Base-by-base conservation (phyloP, 2,329 filamentous ascomycete species). In the Cladobotryum protrusum region DNA sequence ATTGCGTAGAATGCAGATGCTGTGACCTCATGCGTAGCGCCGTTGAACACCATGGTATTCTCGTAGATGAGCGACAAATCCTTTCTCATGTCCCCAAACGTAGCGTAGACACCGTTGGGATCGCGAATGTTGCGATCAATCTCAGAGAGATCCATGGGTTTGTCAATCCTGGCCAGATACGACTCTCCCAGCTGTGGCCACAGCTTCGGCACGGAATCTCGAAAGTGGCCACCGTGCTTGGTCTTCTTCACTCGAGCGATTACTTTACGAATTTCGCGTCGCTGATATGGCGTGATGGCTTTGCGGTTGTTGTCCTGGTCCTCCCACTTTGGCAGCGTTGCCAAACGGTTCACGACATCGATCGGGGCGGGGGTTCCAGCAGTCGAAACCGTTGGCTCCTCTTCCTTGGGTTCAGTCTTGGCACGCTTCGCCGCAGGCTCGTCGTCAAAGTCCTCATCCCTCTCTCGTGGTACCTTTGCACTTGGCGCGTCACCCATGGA, bases 41-140 rank as follows among this genome's bases (percentile, higher is more conserved):
- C 91, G 64, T 99, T 99, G 78, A 96, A 99, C 0, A 74, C 71
- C 35, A 85, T 65, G 1, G 87, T 83, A 65, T 99, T 99, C 52
- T 83, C 73, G 54, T 92, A 81, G 65, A 99, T 86, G 48, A 90
- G 75, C 32, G 83, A 72, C 46, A 96, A 77, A 60, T 96, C 90
- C 42, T 76, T 73, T 58, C 84, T 82, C 63, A 96, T 85, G 4
- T 82, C 82, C 45, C 84, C 81, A n/a, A 90, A 76, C 5, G 79
- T 82, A 8, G 68, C 61, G 65, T 96, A 97, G 43, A 56, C 55
- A 3, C 59, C 56, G 19, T 76, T 69, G 47, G 80, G 77, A 29
- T 81, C 77, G 61, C 89, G 89, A 34, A 97, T 68, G 57, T 87
- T 91, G 47, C 78, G 75, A 63, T 97, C 92, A 61, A 99, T 87